Conservation (phyloP, 2,329 filamentous ascomycete genomes). For the Biscogniauxia sp. region DNA sequence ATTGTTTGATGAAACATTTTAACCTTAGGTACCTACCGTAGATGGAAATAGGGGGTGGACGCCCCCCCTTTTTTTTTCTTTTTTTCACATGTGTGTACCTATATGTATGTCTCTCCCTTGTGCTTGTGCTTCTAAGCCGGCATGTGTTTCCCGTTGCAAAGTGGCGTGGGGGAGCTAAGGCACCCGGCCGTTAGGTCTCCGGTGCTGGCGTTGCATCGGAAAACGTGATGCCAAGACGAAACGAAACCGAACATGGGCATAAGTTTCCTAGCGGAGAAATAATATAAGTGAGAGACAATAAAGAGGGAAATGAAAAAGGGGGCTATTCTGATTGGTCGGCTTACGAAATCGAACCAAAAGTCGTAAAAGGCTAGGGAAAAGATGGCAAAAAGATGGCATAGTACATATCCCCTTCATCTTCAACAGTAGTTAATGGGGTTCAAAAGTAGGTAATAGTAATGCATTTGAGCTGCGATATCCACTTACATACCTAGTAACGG, state of each 20-base stretch:
- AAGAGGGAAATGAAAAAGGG: neutral
- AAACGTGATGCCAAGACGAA: neutral
- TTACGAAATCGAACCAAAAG: slow-evolving; percentile 1
- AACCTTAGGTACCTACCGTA: neutral
- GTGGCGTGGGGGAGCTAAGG: neutral
- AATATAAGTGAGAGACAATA: neutral
- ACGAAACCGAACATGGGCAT: neutral
- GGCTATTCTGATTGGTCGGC: neutral
- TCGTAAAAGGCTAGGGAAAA: neutral
- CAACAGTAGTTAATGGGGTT: neutral
- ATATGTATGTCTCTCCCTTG: neutral
- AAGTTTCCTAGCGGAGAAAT: neutral
- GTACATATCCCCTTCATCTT: neutral
- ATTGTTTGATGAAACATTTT: too few relatives aligned
- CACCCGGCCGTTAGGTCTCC: neutral
- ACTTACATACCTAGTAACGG: neutral
- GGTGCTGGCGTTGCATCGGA: neutral
- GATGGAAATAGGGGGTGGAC: neutral
- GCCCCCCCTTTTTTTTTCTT: too few relatives aligned
- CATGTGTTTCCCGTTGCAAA: neutral
- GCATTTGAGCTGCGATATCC: neutral
- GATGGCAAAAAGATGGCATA: neutral
- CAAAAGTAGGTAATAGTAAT: neutral
- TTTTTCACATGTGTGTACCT: too few relatives aligned
- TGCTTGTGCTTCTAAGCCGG: neutral